Percentiles rank a stretch among this genome's conserved stretches.
Evolutionary conservation across 2,329 filamentous ascomycete species (phyloP).

Genomic region (Colletotrichum sp.): DNA sequence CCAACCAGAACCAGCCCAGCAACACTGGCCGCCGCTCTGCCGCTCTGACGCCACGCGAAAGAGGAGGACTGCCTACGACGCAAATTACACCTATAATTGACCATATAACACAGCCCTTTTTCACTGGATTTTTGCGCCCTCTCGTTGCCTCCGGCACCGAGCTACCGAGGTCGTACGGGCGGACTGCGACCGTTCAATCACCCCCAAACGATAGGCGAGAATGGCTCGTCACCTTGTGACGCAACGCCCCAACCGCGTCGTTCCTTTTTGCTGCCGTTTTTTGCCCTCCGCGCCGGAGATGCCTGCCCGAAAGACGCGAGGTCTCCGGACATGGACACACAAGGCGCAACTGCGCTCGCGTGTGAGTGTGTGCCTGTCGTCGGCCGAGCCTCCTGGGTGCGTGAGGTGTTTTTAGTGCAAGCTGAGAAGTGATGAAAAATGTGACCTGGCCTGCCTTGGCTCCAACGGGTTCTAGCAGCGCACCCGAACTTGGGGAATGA

Average conservation of each 20-base stretch:
- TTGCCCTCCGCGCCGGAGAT: slow-evolving; percentile 1
- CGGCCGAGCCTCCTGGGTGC: not conserved
- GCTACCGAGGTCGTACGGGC: not conserved
- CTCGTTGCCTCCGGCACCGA: not conserved
- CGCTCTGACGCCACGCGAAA: not conserved
- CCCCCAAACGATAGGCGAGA: not conserved
- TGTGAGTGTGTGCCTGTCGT: not conserved
- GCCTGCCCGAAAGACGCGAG: slow-evolving; percentile 1
- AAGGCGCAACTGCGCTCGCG: not conserved
- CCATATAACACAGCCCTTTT: not conserved
- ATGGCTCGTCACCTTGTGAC: not conserved
- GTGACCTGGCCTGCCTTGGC: not conserved
- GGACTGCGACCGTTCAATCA: not conserved
- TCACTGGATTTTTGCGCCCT: not conserved
- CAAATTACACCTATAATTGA: not conserved
- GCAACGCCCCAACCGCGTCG: not conserved
- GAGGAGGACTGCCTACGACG: not conserved
- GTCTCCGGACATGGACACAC: not conserved
- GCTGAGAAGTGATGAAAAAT: not conserved
- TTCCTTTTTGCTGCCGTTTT: not conserved
- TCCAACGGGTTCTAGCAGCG: not conserved
- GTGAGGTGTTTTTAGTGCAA: not conserved
- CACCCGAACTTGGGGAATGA: not conserved
- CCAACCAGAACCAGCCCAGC: not conserved
- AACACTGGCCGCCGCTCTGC: not conserved